Evolutionary conservation across 179 eudicot genomes (phyloP).

Genomic region (Beta lomatogona): DNA sequence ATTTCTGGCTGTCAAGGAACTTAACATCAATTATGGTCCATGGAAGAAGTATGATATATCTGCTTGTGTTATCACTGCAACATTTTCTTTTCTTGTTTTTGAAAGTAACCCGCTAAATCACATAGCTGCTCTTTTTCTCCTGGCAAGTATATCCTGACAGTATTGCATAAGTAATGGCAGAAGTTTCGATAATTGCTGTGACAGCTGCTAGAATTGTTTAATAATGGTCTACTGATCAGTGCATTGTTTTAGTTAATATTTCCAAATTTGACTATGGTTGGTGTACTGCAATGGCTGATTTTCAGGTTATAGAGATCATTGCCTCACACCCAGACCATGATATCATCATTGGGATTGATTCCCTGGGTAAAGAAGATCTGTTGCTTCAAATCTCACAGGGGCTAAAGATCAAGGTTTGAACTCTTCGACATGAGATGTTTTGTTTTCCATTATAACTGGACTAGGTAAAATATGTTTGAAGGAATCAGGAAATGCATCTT

Average conservation of each 20-base stretch:
- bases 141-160: not conserved
- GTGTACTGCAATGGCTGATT: slow-evolving; percentile 17
- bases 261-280: not conserved
- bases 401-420: slow-evolving; percentile 62
- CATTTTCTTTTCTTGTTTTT: not conserved
- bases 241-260: not conserved
- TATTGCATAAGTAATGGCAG: not conserved
- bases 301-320: slow-evolving; percentile 74
- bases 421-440: not conserved
- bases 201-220: not conserved
- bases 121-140: not conserved
- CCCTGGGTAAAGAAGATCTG: slow-evolving; percentile 81
- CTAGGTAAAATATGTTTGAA: not conserved
- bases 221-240: not conserved
- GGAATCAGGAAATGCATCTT: not conserved
- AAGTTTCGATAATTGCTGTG: not conserved
- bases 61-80: not conserved
- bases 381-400: slow-evolving; percentile 52
- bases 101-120: not conserved
- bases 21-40: not conserved
- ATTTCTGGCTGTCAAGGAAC: not conserved
- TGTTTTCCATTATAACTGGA: not conserved
- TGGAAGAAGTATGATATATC: not conserved
- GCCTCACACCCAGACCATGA: slow-evolving; percentile 69
- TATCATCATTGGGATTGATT: slow-evolving; percentile 61